Conservation (phyloP, 345 rosid species). For the Microcos paniculata region DNA sequence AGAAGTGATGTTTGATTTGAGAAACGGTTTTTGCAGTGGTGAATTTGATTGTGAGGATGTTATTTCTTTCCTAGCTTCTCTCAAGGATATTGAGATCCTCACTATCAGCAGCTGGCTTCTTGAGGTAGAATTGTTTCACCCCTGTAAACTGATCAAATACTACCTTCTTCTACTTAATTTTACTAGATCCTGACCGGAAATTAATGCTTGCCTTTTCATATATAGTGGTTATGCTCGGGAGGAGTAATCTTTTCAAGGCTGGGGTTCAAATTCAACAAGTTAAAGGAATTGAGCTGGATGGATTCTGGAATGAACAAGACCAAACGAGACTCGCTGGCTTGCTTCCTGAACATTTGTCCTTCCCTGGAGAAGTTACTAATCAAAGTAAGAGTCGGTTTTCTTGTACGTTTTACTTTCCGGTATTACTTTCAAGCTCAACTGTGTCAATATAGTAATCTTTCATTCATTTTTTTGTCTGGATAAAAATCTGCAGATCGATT, state of each 20-base stretch:
- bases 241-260: constrained; percentile 9
- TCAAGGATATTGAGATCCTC: constrained; percentile 1
- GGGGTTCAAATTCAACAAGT: constrained; percentile 2
- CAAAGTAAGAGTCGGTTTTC: background rate
- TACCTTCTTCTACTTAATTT: background rate
- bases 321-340: constrained; percentile 5
- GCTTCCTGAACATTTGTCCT: constrained; percentile 9
- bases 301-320: background rate
- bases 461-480: background rate
- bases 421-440: background rate
- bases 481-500: constrained; percentile 2
- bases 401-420: background rate
- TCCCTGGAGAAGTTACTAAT: constrained; percentile 1
- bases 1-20: constrained; percentile 1
- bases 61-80: background rate
- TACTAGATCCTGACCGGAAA: background rate
- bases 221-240: background rate
- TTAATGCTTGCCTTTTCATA: background rate
- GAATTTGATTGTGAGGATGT: constrained; percentile 10
- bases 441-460: background rate
- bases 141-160: background rate
- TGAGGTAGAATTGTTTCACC: background rate
- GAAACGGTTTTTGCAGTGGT: background rate
- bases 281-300: constrained; percentile 5
- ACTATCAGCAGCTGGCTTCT: constrained; percentile 1